Conservation (phyloP, 1,284 basidiomycete genomes). For the Cryptococcus amylolentus region DNA sequence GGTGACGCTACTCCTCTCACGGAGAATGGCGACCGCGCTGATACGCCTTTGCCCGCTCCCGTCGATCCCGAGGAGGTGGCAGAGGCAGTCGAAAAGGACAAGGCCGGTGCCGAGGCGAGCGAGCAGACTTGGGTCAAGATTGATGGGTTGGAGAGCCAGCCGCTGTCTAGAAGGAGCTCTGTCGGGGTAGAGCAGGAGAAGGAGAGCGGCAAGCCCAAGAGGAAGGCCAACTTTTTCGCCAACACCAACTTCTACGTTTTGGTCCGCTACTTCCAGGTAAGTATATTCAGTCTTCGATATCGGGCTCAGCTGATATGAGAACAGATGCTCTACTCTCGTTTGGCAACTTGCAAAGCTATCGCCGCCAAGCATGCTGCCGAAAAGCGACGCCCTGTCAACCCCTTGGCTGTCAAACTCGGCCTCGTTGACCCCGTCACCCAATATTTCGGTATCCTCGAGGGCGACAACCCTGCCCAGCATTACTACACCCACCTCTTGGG, state of each 20-base stretch:
- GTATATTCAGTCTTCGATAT: constrained; percentile 25
- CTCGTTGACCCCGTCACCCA: constrained; percentile 56
- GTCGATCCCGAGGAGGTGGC: constrained; percentile 44
- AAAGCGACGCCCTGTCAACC: constrained; percentile 54
- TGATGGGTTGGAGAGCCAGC: constrained; percentile 37
- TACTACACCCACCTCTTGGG: constrained; percentile 86
- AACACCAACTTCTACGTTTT: constrained; percentile 92
- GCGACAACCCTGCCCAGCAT: constrained; percentile 57
- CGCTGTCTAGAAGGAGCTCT: constrained; percentile 19
- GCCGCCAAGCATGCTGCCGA: constrained; percentile 54
- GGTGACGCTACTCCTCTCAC: constrained; percentile 32
- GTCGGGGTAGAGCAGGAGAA: constrained; percentile 10
- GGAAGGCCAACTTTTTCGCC: constrained; percentile 68
- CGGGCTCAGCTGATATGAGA: neutral
- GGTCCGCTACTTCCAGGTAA: constrained; percentile 79
- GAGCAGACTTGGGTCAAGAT: constrained; percentile 54
- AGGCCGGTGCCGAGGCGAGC: constrained; percentile 35
- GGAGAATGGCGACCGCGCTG: constrained; percentile 31
- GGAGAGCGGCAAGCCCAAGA: constrained; percentile 21
- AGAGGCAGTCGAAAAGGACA: constrained; percentile 48
- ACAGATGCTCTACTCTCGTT: constrained; percentile 81
- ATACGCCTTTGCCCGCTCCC: constrained; percentile 36
- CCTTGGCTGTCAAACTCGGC: constrained; percentile 60
- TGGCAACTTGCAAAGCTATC: constrained; percentile 71
- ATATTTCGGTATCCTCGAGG: constrained; percentile 48